phyloP scores from a whole-genome alignment of 2,329 filamentous ascomycete genomes.

The Berkeleyomyces basicola region DNA sequence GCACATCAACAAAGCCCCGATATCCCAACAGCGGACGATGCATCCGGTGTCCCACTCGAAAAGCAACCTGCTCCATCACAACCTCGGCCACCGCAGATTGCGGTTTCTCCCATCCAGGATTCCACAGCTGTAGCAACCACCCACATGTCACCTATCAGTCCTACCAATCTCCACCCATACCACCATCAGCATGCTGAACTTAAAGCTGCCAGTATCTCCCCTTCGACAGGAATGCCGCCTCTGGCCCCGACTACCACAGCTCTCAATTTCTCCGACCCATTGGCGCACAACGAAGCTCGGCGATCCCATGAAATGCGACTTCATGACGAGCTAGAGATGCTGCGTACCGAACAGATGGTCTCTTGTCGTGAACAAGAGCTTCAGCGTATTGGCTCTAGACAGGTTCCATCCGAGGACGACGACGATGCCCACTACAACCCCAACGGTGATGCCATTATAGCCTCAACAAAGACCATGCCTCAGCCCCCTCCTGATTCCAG shows the following conservation, averaged over 20 bases:
- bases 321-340: slow-evolving; percentile 32
- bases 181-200: background rate
- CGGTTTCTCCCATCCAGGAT: background rate
- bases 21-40: background rate
- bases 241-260: slow-evolving; percentile 7
- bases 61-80: slow-evolving; percentile 3
- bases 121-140: background rate
- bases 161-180: slow-evolving; percentile 3
- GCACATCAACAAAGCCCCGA: slow-evolving; percentile 5
- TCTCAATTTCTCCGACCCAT: background rate
- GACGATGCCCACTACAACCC: slow-evolving; percentile 19
- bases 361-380: slow-evolving; percentile 22
- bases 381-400: slow-evolving; percentile 6
- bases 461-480: slow-evolving; percentile 8
- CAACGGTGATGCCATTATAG: background rate
- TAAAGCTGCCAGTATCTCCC: background rate
- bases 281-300: slow-evolving; percentile 1
- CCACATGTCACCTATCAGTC: slow-evolving; percentile 11
- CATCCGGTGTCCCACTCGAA: background rate
- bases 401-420: slow-evolving; percentile 6
- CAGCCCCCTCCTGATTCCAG: slow-evolving; percentile 15
- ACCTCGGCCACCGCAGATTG: slow-evolving; percentile 5
- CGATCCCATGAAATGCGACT: slow-evolving; percentile 20
- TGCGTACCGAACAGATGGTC: slow-evolving; percentile 30
- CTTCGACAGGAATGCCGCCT: slow-evolving; percentile 5